Conservation (phyloP, 2,329 filamentous ascomycete genomes). For the Botrytis aclada region DNA sequence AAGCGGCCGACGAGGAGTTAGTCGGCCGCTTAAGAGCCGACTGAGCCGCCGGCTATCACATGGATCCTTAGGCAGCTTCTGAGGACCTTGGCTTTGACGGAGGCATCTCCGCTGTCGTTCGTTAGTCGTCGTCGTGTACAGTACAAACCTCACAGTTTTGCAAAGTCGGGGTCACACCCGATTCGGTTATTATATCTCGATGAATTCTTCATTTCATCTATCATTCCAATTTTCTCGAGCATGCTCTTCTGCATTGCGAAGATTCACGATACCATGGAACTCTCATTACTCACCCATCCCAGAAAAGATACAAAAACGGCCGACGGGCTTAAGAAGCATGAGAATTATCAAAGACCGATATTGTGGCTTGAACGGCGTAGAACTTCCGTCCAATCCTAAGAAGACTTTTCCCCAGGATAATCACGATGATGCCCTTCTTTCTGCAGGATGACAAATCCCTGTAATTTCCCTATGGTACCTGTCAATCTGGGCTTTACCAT, state of each 20-base stretch:
- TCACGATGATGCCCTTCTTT: no score
- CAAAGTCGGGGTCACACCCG: not conserved
- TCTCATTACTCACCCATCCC: not conserved
- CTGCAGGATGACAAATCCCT: conserved; percentile 7
- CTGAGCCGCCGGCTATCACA: no score
- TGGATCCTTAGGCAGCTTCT: no score
- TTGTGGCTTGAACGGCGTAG: not conserved
- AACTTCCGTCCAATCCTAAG: not conserved
- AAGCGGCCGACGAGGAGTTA: no score
- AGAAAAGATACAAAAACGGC: not conserved
- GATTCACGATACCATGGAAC: not conserved
- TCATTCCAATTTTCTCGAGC: not conserved
- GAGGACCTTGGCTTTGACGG: not conserved
- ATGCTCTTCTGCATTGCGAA: not conserved
- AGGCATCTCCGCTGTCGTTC: not conserved
- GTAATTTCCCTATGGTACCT: not conserved
- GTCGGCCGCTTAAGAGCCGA: no score
- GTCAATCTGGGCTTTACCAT: not conserved
- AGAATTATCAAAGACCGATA: not conserved
- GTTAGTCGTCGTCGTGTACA: no score
- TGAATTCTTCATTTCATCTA: not conserved
- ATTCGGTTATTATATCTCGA: not conserved
- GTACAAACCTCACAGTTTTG: no score
- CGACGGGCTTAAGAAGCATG: not conserved
- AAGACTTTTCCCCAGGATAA: not conserved